These are phyloP conservation scores for Alternaria incomplexa DNA, from an alignment of 2,329 filamentous ascomycete species.

Conservation along the genomic window DNA sequence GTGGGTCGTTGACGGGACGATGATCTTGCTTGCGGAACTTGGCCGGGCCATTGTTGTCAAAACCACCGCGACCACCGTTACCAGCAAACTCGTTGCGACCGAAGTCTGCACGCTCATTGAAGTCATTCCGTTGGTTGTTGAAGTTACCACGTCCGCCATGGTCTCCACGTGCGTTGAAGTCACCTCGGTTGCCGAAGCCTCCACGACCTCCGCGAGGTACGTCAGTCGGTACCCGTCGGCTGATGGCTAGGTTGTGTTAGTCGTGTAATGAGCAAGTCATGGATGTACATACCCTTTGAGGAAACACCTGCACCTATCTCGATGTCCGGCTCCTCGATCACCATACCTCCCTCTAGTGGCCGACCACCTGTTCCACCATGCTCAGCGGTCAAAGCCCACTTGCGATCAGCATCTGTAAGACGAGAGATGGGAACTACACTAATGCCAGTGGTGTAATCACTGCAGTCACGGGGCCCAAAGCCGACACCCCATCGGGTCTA, in stretches of 20 bases:
- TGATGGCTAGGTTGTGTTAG: constrained; percentile 40
- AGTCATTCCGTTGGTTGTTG: constrained; percentile 20
- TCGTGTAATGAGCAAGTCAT: not conserved
- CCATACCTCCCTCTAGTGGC: constrained; percentile 79
- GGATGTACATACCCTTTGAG: constrained; percentile 70
- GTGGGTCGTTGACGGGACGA: constrained; percentile 33
- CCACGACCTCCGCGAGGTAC: constrained; percentile 31
- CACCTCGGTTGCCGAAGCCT: constrained; percentile 9
- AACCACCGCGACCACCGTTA: constrained; percentile 15
- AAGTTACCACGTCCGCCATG: constrained; percentile 23
- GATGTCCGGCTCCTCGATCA: constrained; percentile 96
- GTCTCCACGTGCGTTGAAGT: constrained; percentile 8
- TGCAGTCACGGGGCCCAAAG: constrained; percentile 95
- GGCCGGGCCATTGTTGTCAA: constrained; percentile 17
- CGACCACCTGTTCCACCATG: constrained; percentile 90
- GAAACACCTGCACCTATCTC: constrained; percentile 98
- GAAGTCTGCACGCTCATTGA: constrained; percentile 5
- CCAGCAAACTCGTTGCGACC: constrained; percentile 12
- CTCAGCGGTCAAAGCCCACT: constrained; percentile 95
- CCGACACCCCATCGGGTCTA: constrained; percentile 97
- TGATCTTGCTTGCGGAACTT: constrained; percentile 41
- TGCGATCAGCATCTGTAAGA: constrained; percentile 93
- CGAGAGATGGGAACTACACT: constrained; percentile 92
- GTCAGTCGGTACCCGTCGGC: constrained; percentile 44
- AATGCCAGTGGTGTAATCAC: constrained; percentile 89